phyloP scores from a whole-genome alignment of 108 stramenopile species.

The Cyclotella kingstonii region DNA sequence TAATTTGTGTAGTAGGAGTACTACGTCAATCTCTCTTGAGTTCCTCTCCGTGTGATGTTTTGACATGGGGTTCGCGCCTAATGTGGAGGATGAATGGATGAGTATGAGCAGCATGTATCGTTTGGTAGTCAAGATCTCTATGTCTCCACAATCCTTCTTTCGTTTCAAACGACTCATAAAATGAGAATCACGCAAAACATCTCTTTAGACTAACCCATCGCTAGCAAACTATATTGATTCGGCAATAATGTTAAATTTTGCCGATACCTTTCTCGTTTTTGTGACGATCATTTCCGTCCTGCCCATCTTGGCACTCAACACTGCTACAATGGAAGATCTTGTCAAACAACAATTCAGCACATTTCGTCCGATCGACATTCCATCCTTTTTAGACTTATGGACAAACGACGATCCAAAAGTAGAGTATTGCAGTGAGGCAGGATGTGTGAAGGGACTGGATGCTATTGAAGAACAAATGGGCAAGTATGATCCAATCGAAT shows the following conservation, averaged over 20 bases:
- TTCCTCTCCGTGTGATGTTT: background rate
- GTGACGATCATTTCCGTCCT: background rate
- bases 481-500: background rate
- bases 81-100: background rate
- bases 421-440: background rate
- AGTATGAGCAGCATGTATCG: background rate
- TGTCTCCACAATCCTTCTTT: background rate
- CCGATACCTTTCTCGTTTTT: background rate
- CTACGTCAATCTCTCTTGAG: background rate
- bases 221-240: too few species aligned
- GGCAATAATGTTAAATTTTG: background rate
- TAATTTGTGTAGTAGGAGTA: background rate
- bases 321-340: background rate
- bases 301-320: background rate
- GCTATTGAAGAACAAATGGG: background rate
- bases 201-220: too few species aligned
- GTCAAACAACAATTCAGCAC: background rate
- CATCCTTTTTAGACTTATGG: background rate
- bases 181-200: too few species aligned
- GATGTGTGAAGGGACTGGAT: background rate
- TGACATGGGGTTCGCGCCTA: background rate
- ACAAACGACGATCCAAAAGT: background rate
- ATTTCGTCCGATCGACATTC: background rate
- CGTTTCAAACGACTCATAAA: too few species aligned
- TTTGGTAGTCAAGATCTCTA: background rate